Percentiles rank a stretch among this genome's conserved stretches.
phyloP scores from a whole-genome alignment of 495 filamentous ascomycete species.

The Neurospora pannonica region DNA sequence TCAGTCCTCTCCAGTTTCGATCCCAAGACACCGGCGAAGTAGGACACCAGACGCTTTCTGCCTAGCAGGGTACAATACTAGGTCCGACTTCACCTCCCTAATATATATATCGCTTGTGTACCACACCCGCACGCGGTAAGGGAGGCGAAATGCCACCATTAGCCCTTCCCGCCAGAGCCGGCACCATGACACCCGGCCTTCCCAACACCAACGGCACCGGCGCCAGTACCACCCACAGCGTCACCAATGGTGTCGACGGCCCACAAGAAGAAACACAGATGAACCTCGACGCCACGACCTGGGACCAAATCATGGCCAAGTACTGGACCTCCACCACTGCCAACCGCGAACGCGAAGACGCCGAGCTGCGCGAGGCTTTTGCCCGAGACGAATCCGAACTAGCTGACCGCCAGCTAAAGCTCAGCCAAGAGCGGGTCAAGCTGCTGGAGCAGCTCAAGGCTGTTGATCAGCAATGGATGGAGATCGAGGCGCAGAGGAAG shows the following conservation, averaged over 20 bases:
- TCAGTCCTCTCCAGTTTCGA: background rate
- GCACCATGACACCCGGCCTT: background rate
- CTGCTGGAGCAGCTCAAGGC: slow-evolving; percentile 3
- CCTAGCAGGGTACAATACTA: background rate
- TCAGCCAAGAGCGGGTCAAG: slow-evolving; percentile 2
- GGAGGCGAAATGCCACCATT: background rate
- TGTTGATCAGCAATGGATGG: background rate
- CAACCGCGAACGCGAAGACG: slow-evolving; percentile 11
- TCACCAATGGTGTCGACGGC: background rate
- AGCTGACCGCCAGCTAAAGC: background rate
- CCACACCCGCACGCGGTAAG: background rate
- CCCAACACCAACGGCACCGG: background rate
- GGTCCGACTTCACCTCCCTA: background rate
- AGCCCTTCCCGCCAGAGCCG: background rate
- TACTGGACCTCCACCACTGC: slow-evolving; percentile 12
- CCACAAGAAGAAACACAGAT: background rate
- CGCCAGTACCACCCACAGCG: background rate
- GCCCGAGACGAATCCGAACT: background rate
- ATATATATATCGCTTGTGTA: background rate
- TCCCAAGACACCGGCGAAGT: background rate
- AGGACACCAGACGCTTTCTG: background rate
- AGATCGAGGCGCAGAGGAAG: background rate
- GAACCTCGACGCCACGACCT: background rate
- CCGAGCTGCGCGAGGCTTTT: background rate
- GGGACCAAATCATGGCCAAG: slow-evolving; percentile 21